Percentiles rank a stretch among this genome's conserved stretches.
These are phyloP conservation scores for Agrostemma githago DNA, from an alignment of 148 eudicot species.

Conservation along the genomic window DNA sequence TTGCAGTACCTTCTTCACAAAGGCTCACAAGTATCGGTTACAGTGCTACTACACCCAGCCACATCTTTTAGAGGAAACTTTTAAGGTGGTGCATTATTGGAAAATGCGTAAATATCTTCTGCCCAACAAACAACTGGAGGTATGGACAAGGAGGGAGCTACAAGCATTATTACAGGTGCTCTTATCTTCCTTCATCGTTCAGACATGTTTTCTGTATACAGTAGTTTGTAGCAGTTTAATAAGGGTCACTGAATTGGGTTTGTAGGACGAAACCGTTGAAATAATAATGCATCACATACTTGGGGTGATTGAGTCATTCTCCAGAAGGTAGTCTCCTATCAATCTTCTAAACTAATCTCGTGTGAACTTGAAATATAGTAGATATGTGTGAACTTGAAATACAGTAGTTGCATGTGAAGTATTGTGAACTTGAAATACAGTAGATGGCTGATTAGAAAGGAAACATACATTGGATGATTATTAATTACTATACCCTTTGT, in stretches of 20 bases:
- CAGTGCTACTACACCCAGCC: slow-evolving; percentile 65
- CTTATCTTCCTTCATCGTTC: not conserved
- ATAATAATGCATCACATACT: slow-evolving; percentile 70
- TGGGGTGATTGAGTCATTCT: slow-evolving; percentile 66
- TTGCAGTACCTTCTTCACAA: slow-evolving; percentile 62
- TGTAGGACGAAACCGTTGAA: slow-evolving; percentile 89
- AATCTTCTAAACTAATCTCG: not conserved
- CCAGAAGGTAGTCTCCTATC: slow-evolving; percentile 41
- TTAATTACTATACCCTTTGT: not conserved
- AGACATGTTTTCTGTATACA: not conserved
- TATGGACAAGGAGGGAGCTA: slow-evolving; percentile 82
- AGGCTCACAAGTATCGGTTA: slow-evolving; percentile 74
- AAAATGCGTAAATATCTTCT: slow-evolving; percentile 61
- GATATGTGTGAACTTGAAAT: not conserved
- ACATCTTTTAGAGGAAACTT: slow-evolving; percentile 43
- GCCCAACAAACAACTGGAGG: slow-evolving; percentile 52
- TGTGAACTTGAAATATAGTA: not conserved
- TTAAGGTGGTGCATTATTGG: slow-evolving; percentile 63
- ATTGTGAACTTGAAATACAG: not conserved
- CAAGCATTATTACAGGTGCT: slow-evolving; percentile 80
- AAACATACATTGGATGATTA: not conserved
- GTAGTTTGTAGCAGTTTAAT: slow-evolving; percentile 12
- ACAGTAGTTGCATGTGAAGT: no score
- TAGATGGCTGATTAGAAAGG: not conserved
- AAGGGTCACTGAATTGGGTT: slow-evolving; percentile 8